Evolutionary conservation across 1,139 yeast genomes (phyloP).

Genomic region (Magnusiomyces sp.): DNA sequence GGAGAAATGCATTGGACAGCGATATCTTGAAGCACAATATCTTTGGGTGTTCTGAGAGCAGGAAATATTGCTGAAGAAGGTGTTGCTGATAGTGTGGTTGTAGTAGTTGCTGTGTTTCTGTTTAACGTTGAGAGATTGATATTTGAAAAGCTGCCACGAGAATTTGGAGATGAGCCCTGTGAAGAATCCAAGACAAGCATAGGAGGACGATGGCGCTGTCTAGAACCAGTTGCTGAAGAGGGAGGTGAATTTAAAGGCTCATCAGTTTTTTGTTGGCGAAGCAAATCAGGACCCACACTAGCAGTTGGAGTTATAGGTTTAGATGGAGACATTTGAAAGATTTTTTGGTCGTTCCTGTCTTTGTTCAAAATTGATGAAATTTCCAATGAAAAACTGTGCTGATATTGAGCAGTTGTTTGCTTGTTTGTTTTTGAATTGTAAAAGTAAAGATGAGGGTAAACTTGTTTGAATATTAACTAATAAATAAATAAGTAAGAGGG

Average conservation of each 20-base stretch:
- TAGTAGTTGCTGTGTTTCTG: constrained; percentile 9
- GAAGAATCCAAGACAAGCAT: constrained; percentile 12
- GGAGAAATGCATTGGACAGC: constrained; percentile 36
- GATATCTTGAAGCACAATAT: constrained; percentile 27
- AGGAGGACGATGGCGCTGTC: constrained; percentile 14
- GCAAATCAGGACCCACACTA: no score
- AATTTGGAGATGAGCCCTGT: not conserved
- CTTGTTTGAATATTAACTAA: no score
- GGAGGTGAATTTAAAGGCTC: not conserved
- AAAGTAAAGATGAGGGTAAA: no score
- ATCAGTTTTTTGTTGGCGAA: no score
- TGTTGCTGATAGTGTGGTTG: constrained; percentile 9
- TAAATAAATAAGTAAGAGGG: no score
- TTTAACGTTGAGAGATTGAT: constrained; percentile 8
- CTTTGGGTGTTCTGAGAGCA: constrained; percentile 27
- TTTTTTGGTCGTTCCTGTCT: no score
- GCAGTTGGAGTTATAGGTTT: no score
- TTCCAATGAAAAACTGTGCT: no score
- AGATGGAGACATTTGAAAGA: no score
- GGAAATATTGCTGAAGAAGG: constrained; percentile 10
- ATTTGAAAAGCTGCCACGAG: not conserved
- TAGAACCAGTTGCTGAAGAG: not conserved
- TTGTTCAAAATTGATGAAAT: no score
- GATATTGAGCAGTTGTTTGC: no score
- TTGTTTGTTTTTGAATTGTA: no score